phyloP scores from a whole-genome alignment of 164 flowering plant genomes.

The Dillenia suffruticosa region DNA sequence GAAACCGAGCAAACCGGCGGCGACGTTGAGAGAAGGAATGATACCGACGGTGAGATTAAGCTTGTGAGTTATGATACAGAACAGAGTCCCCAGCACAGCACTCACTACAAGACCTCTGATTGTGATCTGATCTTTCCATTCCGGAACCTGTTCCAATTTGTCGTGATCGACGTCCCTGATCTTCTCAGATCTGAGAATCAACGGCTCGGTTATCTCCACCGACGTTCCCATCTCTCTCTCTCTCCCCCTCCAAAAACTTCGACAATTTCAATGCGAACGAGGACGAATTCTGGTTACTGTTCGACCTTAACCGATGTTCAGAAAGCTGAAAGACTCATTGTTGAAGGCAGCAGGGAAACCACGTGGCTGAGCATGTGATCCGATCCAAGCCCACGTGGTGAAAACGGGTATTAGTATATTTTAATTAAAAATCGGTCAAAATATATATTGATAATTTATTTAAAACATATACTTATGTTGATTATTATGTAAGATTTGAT shows the following conservation, averaged over 20 bases:
- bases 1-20: slow-evolving; percentile 84
- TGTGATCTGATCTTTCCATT: slow-evolving; percentile 87
- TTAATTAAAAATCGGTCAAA: no score
- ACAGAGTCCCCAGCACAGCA: slow-evolving; percentile 58
- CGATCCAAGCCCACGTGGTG: no score
- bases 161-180: slow-evolving; percentile 1
- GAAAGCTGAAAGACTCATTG: no score
- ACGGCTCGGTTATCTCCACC: slow-evolving; percentile 58
- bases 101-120: slow-evolving; percentile 70
- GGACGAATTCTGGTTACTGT: no score
- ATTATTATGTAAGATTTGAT: no score
- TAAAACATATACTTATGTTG: no score
- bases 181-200: slow-evolving; percentile 20
- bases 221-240: background rate
- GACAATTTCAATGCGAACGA: background rate
- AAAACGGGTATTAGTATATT: no score
- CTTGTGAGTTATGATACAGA: slow-evolving; percentile 87
- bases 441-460: no score
- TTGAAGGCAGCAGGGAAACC: no score
- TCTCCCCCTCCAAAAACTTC: background rate
- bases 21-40: slow-evolving; percentile 81
- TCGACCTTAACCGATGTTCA: no score
- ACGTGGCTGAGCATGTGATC: no score
- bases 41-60: slow-evolving; percentile 88
- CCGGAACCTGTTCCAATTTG: slow-evolving; percentile 40